Evolutionary conservation across 768 basidiomycete species (phyloP), one percentile per base, ranked within the genome.

Genomic region (Grammothele lineata): DNA sequence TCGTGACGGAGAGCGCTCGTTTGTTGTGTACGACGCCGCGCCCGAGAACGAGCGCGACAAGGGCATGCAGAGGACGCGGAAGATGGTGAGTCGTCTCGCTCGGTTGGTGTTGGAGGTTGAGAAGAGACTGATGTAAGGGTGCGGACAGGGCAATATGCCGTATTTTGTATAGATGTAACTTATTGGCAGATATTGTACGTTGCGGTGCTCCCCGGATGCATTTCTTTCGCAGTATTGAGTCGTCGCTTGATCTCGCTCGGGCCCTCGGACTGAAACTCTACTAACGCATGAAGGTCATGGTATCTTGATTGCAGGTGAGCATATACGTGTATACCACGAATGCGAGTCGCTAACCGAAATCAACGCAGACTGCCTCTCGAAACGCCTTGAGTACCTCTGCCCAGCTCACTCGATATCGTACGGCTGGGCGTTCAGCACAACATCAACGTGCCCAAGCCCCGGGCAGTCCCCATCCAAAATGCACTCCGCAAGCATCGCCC

Each of bases 41-140:
- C 77, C 76, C 55, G 93, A 95, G 75, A 96, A 96, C 58, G 84
- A 89, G 60, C 72, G 83, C 50, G 92, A 95, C 66, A 77, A 82
- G 57, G 84, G 83, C 33, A 83, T 85, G 70, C 85, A 85, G 42
- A 66, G 63, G 60, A 77, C 80, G 32, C 70, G 87, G 62, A 76
- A 82, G 57, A 69, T 84, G 75, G 92, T 91, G 60, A 63, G 85
- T 70, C 9, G 12, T 36, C 7, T 17, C 18, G 7, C n/a, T 47
- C 18, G 50, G 36, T 44, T 43, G 12, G 25, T 21, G 17, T 25
- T 26, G 18, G 36, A 23, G 26, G 23, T 38, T 30, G 40, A 18
- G 11, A 37, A 2, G 7, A n/a, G 25, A 5, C 22, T 32, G 39
- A 48, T 22, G 12, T 11, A n/a, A 33, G 14, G 23, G 5, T 2